Evolutionary conservation across 139 green algal genomes (phyloP).

Genomic region (Tetradesmus obliquus): DNA sequence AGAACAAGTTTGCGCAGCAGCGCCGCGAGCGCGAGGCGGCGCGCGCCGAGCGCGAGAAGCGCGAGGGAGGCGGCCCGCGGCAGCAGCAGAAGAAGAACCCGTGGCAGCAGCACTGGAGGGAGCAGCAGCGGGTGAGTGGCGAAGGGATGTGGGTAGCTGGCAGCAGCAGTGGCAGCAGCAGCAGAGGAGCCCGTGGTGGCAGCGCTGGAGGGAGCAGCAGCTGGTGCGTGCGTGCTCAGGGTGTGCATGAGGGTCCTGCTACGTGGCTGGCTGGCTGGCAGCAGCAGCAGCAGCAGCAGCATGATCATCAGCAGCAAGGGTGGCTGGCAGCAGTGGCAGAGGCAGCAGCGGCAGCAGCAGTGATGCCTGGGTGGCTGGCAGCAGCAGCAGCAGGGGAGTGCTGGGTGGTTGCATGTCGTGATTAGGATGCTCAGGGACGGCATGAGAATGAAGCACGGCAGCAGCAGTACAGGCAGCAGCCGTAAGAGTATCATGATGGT

Average conservation of each 20-base stretch:
- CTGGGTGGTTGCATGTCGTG: not conserved
- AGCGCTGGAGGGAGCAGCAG: slow-evolving; percentile 4
- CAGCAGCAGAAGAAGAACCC: slow-evolving; percentile 56
- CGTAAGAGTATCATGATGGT: not conserved
- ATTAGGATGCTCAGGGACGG: not conserved
- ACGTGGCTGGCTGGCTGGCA: not conserved
- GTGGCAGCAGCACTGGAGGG: slow-evolving; percentile 64
- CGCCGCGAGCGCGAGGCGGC: slow-evolving; percentile 69
- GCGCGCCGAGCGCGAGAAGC: slow-evolving; percentile 54
- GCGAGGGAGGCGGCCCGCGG: slow-evolving; percentile 38
- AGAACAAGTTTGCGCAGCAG: slow-evolving; percentile 65
- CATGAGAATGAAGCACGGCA: not conserved
- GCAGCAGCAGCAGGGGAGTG: not conserved
- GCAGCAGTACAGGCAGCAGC: not conserved
- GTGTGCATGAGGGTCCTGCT: not conserved
- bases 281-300: not conserved
- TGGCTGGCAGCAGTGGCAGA: not conserved
- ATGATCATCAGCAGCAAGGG: not conserved
- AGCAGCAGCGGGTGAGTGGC: slow-evolving; percentile 65
- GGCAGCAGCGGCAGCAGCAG: not conserved
- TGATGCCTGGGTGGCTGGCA: not conserved
- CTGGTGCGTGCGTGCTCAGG: not conserved
- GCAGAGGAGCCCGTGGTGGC: not conserved
- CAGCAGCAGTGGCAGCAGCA: not conserved
- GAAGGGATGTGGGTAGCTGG: not conserved